phyloP scores from a whole-genome alignment of 1,284 basidiomycete species.

The Cryptococcus floricola region DNA sequence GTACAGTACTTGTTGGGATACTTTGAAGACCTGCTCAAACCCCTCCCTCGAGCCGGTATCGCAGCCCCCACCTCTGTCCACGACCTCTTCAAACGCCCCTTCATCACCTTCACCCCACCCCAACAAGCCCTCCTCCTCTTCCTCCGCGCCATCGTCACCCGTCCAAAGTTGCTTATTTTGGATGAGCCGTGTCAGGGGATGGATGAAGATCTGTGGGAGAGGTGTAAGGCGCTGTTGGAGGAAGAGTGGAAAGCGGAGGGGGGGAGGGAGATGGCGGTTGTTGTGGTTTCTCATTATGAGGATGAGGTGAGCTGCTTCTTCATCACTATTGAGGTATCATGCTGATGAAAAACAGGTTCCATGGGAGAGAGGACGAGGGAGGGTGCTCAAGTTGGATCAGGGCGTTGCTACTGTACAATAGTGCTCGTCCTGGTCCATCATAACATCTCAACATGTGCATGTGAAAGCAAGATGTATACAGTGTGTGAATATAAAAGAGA shows the following conservation, averaged over 20 bases:
- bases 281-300: slow-evolving; percentile 84
- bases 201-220: slow-evolving; percentile 68
- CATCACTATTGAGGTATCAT: not conserved
- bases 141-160: slow-evolving; percentile 71
- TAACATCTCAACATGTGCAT: too few relatives aligned
- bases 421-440: not conserved
- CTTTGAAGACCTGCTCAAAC: slow-evolving; percentile 49
- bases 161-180: slow-evolving; percentile 67
- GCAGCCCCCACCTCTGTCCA: slow-evolving; percentile 3
- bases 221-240: slow-evolving; percentile 61
- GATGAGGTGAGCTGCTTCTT: slow-evolving; percentile 61
- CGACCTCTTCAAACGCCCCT: slow-evolving; percentile 51
- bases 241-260: slow-evolving; percentile 52
- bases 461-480: too few relatives aligned
- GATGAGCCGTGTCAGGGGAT: slow-evolving; percentile 91
- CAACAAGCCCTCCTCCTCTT: slow-evolving; percentile 76
- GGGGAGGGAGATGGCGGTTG: slow-evolving; percentile 63
- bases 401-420: slow-evolving; percentile 20
- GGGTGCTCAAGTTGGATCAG: slow-evolving; percentile 27
- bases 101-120: slow-evolving; percentile 62
- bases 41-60: slow-evolving; percentile 1
- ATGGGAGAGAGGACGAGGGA: slow-evolving; percentile 24
- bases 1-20: slow-evolving; percentile 57
- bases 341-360: slow-evolving; percentile 13
- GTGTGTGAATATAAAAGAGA: too few relatives aligned